Evolutionary conservation across 2,329 filamentous ascomycete genomes (phyloP).

Genomic region (Orbilia oligospora): DNA sequence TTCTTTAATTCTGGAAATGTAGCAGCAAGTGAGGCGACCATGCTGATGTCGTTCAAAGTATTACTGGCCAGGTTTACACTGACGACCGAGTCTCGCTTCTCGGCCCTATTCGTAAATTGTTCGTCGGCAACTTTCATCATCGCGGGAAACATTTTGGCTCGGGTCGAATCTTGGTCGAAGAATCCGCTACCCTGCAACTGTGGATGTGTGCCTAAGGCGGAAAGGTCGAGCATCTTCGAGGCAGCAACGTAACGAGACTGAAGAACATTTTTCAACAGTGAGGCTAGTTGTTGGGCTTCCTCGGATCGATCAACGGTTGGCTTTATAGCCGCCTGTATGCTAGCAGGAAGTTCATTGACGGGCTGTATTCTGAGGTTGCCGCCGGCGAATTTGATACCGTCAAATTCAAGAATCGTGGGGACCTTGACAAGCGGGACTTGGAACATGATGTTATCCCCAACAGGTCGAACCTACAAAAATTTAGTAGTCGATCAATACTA

Average conservation of each 20-base stretch:
- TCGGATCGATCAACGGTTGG: constrained; percentile 62
- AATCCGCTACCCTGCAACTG: constrained; percentile 81
- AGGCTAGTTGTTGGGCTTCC: constrained; percentile 63
- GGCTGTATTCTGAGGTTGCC: constrained; percentile 70
- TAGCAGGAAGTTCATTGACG: constrained; percentile 58
- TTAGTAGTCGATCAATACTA: constrained; percentile 65
- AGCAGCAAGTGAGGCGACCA: constrained; percentile 81
- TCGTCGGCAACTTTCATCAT: constrained; percentile 88
- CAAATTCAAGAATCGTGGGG: constrained; percentile 76
- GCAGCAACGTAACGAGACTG: constrained; percentile 79
- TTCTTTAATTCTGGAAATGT: constrained; percentile 89
- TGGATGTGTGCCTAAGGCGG: constrained; percentile 80
- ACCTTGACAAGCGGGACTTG: constrained; percentile 77
- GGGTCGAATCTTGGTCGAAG: constrained; percentile 78
- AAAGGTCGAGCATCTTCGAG: constrained; percentile 84
- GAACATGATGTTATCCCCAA: constrained; percentile 79
- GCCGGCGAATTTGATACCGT: constrained; percentile 79
- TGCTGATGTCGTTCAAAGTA: constrained; percentile 78
- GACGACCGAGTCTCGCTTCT: constrained; percentile 82
- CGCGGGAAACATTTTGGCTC: constrained; percentile 90
- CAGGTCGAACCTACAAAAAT: constrained; percentile 76
- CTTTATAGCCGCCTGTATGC: constrained; percentile 63
- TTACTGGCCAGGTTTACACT: constrained; percentile 88
- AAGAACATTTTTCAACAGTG: constrained; percentile 79
- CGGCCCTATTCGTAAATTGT: constrained; percentile 79